Conservation (phyloP, 1,284 basidiomycete genomes). For the Chondrostereum purpureum region DNA sequence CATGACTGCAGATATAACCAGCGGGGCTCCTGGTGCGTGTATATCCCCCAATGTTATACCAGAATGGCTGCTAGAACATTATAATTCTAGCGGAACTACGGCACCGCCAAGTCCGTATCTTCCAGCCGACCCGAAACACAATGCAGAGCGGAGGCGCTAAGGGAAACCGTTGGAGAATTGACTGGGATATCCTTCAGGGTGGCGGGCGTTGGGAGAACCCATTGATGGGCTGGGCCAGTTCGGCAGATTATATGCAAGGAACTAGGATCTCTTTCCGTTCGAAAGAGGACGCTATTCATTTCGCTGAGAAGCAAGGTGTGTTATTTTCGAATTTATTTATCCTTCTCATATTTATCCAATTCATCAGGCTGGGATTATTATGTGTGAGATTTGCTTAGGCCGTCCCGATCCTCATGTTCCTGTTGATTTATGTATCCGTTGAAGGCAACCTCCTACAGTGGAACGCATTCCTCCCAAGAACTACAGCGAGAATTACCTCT, state of each 20-base stretch:
- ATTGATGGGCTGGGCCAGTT: slow-evolving; percentile 96
- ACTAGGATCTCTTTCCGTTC: slow-evolving; percentile 82
- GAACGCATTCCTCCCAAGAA: slow-evolving; percentile 86
- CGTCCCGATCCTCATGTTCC: slow-evolving; percentile 3
- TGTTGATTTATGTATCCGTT: slow-evolving; percentile 20
- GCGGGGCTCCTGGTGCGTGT: slow-evolving; percentile 68
- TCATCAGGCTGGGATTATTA: slow-evolving; percentile 70
- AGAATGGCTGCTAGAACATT: neutral
- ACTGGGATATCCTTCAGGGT: slow-evolving; percentile 89
- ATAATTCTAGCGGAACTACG: slow-evolving; percentile 66
- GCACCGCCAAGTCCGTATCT: slow-evolving; percentile 88
- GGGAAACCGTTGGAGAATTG: slow-evolving; percentile 87
- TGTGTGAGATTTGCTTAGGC: slow-evolving; percentile 42
- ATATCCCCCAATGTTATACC: neutral
- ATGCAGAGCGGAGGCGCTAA: slow-evolving; percentile 93
- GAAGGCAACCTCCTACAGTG: slow-evolving; percentile 61
- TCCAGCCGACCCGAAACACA: slow-evolving; percentile 88
- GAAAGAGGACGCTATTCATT: slow-evolving; percentile 91
- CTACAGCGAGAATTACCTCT: slow-evolving; percentile 88
- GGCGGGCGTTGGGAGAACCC: slow-evolving; percentile 97
- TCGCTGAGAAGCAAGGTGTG: slow-evolving; percentile 87
- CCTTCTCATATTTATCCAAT: slow-evolving; percentile 2
- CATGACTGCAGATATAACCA: slow-evolving; percentile 68
- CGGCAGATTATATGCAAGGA: slow-evolving; percentile 98
- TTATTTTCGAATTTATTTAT: slow-evolving; percentile 10